Evolutionary conservation across 495 filamentous ascomycete genomes (phyloP).

Genomic region (Aspergillus incahuasiensis): DNA sequence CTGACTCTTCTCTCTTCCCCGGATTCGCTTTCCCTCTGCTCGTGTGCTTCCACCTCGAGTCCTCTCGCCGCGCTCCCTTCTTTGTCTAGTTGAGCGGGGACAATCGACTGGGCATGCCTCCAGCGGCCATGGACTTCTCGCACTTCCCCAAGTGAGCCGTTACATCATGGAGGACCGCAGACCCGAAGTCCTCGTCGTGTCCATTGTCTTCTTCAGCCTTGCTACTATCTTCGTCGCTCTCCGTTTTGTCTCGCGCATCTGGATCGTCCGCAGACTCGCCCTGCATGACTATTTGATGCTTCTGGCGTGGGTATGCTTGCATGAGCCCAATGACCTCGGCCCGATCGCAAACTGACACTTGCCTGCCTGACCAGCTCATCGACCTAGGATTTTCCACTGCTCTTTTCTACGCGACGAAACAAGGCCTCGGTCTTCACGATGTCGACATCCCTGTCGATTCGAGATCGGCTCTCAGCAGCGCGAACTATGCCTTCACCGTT

Average conservation of each 20-base stretch:
- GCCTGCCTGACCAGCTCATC: conserved; percentile 44
- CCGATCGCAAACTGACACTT: background rate
- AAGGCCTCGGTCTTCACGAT: conserved; percentile 77
- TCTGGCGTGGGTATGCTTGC: conserved; percentile 65
- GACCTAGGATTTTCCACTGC: conserved; percentile 72
- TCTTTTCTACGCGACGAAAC: conserved; percentile 65
- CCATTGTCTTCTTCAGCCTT: conserved; percentile 60
- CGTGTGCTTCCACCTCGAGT: background rate
- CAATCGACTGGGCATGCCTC: background rate
- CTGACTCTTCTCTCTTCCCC: background rate
- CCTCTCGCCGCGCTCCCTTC: background rate
- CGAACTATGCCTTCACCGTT: conserved; percentile 78
- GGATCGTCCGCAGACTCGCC: conserved; percentile 63
- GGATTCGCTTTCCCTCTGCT: background rate
- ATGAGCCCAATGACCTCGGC: background rate
- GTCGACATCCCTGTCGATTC: conserved; percentile 49
- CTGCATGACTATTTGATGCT: conserved; percentile 83
- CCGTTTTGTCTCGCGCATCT: conserved; percentile 65
- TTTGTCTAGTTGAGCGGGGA: background rate
- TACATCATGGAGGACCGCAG: conserved; percentile 51
- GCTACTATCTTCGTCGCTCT: conserved; percentile 68
- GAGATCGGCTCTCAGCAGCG: conserved; percentile 51
- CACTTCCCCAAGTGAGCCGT: conserved; percentile 5
- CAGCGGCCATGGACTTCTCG: conserved; percentile 12
- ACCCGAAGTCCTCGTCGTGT: conserved; percentile 68